Base-by-base conservation (phyloP, 208 protist genomes). In the Tetramitus jugosus region DNA sequence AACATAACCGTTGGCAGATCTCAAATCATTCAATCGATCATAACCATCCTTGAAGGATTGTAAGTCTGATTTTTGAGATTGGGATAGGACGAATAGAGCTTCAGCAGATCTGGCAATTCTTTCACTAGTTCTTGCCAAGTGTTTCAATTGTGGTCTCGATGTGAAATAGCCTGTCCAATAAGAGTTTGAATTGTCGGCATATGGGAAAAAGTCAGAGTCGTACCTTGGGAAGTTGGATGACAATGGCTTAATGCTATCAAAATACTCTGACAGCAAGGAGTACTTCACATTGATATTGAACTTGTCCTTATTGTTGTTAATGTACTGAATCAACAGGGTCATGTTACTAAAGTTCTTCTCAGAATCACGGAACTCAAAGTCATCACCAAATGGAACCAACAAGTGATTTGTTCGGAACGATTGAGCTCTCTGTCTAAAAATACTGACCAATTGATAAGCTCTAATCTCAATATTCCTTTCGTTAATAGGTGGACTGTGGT, bases 111-210 rank as follows among this genome's bases (percentile, higher is more conserved):
- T 79, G 35, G 7, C 8, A 61, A 46, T 23, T 52, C 7, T 42
- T 49, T 72, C 45, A 74, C 4, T 35, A 23, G 6, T 23, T 40
- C 83, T 61, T 7, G 82, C 79, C 17, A 80, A 71, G 1, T 49
- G 23, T 80, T 88, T 88, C 29, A 88, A 65, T 14, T 52, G 45
- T 17, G 81, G 76, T 17, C 81, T 35, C 46, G 82, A 86, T 6
- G 82, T 85, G 64, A 86, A 88, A 76, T 86, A 88, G 33, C 85
- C 85, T 3, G 80, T 86, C 85, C 85, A 88, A 60, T 77, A 85
- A 42, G 29, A 29, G 26, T 76, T 56, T 10, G 4, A 4, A 35
- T 61, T 31, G 45, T 86, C 80, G 20, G 56, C 62, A 67, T 84
- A 84, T 17, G 84, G 84, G 37, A 84, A 82, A 52, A 86, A 80